Evolutionary conservation across 2,329 filamentous ascomycete species (phyloP).

Genomic region (Penicillium nordicum): DNA sequence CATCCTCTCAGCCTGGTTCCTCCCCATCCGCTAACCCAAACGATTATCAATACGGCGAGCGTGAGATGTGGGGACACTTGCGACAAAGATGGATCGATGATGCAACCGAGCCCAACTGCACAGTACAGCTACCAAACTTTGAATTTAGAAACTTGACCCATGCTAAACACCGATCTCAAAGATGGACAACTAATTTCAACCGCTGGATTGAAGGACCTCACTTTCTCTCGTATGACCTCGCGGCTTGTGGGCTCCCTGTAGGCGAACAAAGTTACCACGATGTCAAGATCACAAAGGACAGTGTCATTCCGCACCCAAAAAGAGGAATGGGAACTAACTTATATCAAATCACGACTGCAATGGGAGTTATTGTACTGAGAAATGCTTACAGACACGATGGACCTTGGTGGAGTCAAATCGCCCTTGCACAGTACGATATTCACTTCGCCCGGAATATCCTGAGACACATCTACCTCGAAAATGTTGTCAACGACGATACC

Average conservation of each 20-base stretch:
- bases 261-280: background rate
- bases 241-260: background rate
- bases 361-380: background rate
- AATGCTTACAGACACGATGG: background rate
- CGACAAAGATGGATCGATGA: constrained; percentile 1
- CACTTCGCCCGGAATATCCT: background rate
- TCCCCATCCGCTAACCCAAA: background rate
- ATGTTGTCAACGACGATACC: background rate
- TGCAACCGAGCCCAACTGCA: background rate
- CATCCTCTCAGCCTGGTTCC: background rate
- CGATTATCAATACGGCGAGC: background rate
- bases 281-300: background rate
- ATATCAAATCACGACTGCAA: background rate
- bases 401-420: background rate
- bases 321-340: background rate
- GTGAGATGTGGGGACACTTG: background rate
- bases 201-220: background rate
- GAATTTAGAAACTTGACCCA: background rate
- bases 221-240: background rate
- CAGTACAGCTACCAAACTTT: background rate
- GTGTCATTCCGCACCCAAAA: background rate
- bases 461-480: background rate
- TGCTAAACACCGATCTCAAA: background rate
- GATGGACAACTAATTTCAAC: background rate
- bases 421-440: background rate